Evolutionary conservation across 352 stramenopile genomes (phyloP), one percentile per base, ranked within the genome.

Genomic region (Phytophthora niederhauseri): DNA sequence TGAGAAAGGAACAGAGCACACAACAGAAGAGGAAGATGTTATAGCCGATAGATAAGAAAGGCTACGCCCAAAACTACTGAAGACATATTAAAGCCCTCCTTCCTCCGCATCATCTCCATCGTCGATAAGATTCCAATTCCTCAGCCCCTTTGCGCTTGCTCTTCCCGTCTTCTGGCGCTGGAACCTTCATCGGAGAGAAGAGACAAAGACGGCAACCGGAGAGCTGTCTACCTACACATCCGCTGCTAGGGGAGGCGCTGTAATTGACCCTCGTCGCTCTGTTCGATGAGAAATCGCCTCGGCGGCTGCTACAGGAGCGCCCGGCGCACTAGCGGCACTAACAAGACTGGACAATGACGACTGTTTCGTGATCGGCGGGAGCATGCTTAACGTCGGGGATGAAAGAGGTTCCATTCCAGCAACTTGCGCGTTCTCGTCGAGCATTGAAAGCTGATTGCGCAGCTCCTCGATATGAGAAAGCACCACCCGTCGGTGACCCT

Each of bases 391-490:
- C n/a, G 89, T 92, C 50, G 87, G 85, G 1, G 84, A 88, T 12
- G 85, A 89, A 22, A 92, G 81, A 1, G 83, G 81, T 51, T 96
- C 86, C 57, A 82, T 81, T 4, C 85, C 87, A 46, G 73, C 72
- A 17, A 70, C 74, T 28, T 87, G 68, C 11, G 76, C 65, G 31
- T 76, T 89, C 58, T 93, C 87, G 64, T 96, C 89, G 31, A 91
- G 61, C 43, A 82, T 28, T 0, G 67, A 54, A n/a, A 96, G 71
- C 43, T 94, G 83, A 46, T 77, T 84, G 45, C 85, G 85, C 14
- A 96, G 74, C 52, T 96, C 89, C 65, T 96, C 83, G 53, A 96
- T 96, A 73, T 96, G 86, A 34, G 87, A 88, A 19, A 96, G 73
- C 48, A 96, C 84, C n/a, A 94, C 79, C 49, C 89, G 83, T 12